Evolutionary conservation across 2,329 filamentous ascomycete species (phyloP).

Genomic region (Monosporascus ibericus): DNA sequence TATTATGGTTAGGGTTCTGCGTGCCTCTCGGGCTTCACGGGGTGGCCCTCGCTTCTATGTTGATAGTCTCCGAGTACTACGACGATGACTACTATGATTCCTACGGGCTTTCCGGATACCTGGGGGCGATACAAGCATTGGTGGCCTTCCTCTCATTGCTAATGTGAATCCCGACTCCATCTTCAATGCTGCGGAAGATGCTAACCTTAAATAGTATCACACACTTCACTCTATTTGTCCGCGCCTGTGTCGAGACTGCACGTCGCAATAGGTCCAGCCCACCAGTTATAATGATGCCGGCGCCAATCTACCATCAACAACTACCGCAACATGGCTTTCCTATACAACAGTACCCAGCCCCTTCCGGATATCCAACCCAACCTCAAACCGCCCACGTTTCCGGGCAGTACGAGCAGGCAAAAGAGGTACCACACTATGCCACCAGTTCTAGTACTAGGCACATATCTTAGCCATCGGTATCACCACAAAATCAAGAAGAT

Average conservation of each 20-base stretch:
- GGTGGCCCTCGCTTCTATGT: slow-evolving; percentile 6
- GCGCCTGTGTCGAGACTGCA: slow-evolving; percentile 14
- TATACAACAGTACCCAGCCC: too few species aligned
- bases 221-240: slow-evolving; percentile 19
- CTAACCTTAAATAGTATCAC: slow-evolving; percentile 13
- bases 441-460: too few species aligned
- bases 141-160: slow-evolving; percentile 11
- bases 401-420: too few species aligned
- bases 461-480: too few species aligned
- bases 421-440: too few species aligned
- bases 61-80: slow-evolving; percentile 5
- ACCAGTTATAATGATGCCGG: too few species aligned
- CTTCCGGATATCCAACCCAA: too few species aligned
- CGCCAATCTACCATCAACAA: too few species aligned
- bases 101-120: slow-evolving; percentile 3
- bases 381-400: too few species aligned
- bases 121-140: slow-evolving; percentile 10
- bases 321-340: too few species aligned
- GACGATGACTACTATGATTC: slow-evolving; percentile 4
- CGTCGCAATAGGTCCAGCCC: slow-evolving; percentile 3
- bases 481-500: too few species aligned
- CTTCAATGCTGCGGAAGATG: neutral
- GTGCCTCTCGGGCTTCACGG: slow-evolving; percentile 9
- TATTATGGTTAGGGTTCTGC: slow-evolving; percentile 16
- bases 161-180: slow-evolving; percentile 8